phyloP scores from a whole-genome alignment of 2,329 filamentous ascomycete genomes.

The Neofusicoccum umdonicola region DNA sequence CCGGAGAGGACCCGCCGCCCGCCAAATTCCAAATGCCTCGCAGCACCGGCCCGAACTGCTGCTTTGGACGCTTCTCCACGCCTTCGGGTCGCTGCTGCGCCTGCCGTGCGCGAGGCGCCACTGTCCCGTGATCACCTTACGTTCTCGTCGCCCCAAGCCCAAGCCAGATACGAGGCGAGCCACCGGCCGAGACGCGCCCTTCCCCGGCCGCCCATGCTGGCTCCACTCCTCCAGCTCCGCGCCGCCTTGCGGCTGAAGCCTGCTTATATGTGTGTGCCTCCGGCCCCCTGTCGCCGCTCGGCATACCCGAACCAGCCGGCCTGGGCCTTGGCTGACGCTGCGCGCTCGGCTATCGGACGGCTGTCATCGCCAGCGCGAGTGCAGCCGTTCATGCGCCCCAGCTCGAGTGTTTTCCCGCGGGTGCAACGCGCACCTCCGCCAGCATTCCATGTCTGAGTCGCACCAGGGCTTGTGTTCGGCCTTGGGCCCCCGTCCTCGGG shows the following conservation, averaged over 20 bases:
- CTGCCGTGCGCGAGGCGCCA: not conserved
- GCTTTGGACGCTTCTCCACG: not conserved
- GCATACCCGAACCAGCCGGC: not conserved
- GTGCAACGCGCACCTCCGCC: too few relatives aligned
- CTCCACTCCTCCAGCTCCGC: not conserved
- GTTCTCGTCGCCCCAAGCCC: not conserved
- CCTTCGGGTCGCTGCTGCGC: not conserved
- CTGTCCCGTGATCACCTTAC: not conserved
- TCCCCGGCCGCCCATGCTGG: not conserved
- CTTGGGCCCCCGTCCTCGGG: too few relatives aligned
- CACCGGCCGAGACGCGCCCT: not conserved
- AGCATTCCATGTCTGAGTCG: too few relatives aligned
- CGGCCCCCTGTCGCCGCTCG: slow-evolving; percentile 8
- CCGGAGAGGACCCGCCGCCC: not conserved
- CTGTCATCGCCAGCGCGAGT: not conserved
- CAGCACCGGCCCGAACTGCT: slow-evolving; percentile 14
- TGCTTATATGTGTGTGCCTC: not conserved
- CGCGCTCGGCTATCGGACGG: not conserved
- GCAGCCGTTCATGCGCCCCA: not conserved
- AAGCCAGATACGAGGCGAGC: not conserved
- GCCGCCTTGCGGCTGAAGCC: slow-evolving; percentile 2
- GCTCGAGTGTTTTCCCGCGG: not conserved
- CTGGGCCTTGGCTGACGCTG: slow-evolving; percentile 13
- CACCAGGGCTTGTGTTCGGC: too few relatives aligned
- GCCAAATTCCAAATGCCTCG: slow-evolving; percentile 3